Evolutionary conservation across 2,329 filamentous ascomycete species (phyloP).

Genomic region (Fusarium circinatum): DNA sequence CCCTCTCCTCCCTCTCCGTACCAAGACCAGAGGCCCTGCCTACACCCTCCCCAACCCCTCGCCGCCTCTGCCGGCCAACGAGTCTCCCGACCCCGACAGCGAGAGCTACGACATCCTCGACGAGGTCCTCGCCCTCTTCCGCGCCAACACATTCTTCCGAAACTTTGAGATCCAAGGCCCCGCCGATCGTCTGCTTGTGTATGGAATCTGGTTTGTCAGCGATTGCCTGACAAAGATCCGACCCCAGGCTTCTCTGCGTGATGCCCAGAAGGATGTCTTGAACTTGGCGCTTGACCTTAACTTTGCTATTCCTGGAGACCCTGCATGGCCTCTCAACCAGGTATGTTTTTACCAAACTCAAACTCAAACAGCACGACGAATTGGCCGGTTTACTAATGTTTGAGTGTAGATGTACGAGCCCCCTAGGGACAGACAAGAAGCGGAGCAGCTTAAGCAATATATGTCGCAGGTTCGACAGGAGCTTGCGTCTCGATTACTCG

Average conservation of each 20-base stretch:
- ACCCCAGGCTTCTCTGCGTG: slow-evolving; percentile 71
- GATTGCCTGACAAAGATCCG: slow-evolving; percentile 91
- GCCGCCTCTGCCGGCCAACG: slow-evolving; percentile 65
- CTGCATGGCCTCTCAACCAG: slow-evolving; percentile 93
- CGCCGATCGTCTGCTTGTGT: slow-evolving; percentile 92
- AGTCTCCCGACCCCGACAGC: slow-evolving; percentile 81
- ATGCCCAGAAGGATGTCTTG: slow-evolving; percentile 78
- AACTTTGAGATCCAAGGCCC: slow-evolving; percentile 99
- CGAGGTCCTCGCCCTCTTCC: slow-evolving; percentile 91
- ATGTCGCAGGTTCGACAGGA: slow-evolving; percentile 94
- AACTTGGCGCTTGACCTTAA: slow-evolving; percentile 92
- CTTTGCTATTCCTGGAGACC: slow-evolving; percentile 94
- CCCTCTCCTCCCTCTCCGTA: slow-evolving; percentile 92
- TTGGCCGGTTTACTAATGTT: slow-evolving; percentile 8
- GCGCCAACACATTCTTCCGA: slow-evolving; percentile 98
- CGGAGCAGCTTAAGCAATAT: slow-evolving; percentile 88
- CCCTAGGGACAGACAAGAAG: slow-evolving; percentile 86
- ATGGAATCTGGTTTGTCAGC: slow-evolving; percentile 94
- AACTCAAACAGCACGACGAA: background rate
- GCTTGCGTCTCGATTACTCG: slow-evolving; percentile 82
- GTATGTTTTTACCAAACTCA: slow-evolving; percentile 49
- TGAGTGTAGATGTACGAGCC: slow-evolving; percentile 80
- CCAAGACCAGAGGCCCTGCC: slow-evolving; percentile 93
- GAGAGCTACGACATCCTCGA: slow-evolving; percentile 97
- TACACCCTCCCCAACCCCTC: slow-evolving; percentile 78